Conservation (phyloP, 768 basidiomycete genomes). For the Amanita brunnescens region DNA sequence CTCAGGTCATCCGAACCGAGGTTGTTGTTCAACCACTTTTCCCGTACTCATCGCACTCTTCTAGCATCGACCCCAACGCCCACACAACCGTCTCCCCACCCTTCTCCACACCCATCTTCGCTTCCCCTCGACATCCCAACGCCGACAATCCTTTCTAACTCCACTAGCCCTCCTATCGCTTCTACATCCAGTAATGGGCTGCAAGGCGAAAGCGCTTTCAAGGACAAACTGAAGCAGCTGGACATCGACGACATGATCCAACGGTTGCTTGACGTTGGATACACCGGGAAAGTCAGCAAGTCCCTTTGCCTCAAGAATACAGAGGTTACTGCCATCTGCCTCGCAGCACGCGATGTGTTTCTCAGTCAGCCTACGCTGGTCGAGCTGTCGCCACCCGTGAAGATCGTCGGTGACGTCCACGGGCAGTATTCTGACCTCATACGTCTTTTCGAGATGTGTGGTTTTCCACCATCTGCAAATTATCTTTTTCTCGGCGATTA, state of each 20-base stretch:
- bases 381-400: slow-evolving; percentile 95
- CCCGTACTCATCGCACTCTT: no score
- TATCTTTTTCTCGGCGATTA: slow-evolving; percentile 99
- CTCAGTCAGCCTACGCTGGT: slow-evolving; percentile 94
- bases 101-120: slow-evolving; percentile 33
- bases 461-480: slow-evolving; percentile 93
- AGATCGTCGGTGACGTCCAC: slow-evolving; percentile 99
- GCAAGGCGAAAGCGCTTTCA: slow-evolving; percentile 36
- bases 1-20: background rate
- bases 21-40: background rate
- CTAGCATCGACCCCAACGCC: background rate
- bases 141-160: slow-evolving; percentile 79
- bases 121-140: slow-evolving; percentile 72
- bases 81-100: slow-evolving; percentile 21
- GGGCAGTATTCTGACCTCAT: slow-evolving; percentile 99
- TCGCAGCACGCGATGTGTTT: slow-evolving; percentile 93
- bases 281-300: slow-evolving; percentile 97
- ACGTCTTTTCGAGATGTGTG: slow-evolving; percentile 98
- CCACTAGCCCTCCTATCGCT: slow-evolving; percentile 44
- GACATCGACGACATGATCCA: slow-evolving; percentile 99
- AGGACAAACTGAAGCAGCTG: slow-evolving; percentile 59
- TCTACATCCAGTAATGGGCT: slow-evolving; percentile 34
- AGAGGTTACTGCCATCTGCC: slow-evolving; percentile 91
- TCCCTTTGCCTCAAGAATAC: slow-evolving; percentile 91
- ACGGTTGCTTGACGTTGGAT: slow-evolving; percentile 91